phyloP scores from a whole-genome alignment of 257 asterid genomes.

The Ophiorrhiza pumila region DNA sequence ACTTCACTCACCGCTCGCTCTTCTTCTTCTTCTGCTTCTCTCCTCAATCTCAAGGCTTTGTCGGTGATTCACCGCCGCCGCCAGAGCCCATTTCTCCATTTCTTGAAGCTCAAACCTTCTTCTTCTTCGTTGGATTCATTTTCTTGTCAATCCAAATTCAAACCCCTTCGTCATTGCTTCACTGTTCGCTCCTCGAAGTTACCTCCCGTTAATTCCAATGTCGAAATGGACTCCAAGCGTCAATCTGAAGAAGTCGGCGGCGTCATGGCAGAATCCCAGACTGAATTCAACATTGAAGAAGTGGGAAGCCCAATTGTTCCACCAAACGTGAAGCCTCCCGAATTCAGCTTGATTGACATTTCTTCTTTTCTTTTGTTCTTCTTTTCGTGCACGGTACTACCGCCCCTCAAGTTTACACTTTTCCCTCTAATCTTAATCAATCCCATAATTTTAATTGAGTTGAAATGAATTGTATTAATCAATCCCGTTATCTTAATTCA shows the following conservation, averaged over 20 bases:
- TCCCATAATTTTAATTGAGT: background rate
- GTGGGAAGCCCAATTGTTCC: slow-evolving; percentile 48
- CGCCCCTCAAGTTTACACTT: background rate
- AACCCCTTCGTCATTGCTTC: slow-evolving; percentile 4
- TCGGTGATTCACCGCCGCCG: background rate
- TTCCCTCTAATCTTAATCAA: background rate
- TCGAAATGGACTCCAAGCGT: slow-evolving; percentile 18
- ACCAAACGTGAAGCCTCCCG: slow-evolving; percentile 32
- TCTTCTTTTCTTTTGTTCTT: slow-evolving; percentile 66
- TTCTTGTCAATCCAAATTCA: background rate
- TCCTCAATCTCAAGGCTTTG: background rate
- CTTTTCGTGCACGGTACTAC: slow-evolving; percentile 68
- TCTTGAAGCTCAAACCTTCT: background rate
- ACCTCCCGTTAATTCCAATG: slow-evolving; percentile 17
- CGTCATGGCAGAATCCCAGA: slow-evolving; percentile 25
- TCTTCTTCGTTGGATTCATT: background rate
- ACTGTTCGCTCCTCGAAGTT: slow-evolving; percentile 9
- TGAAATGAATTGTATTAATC: background rate
- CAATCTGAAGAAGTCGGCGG: slow-evolving; percentile 20
- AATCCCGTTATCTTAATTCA: background rate
- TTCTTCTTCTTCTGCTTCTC: background rate
- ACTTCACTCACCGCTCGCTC: background rate
- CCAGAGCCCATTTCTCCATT: background rate
- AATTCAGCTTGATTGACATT: slow-evolving; percentile 56
- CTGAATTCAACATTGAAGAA: slow-evolving; percentile 44